Conservation (phyloP, 495 filamentous ascomycete genomes). For the Aspergillus sclerotiicarbonarius region DNA sequence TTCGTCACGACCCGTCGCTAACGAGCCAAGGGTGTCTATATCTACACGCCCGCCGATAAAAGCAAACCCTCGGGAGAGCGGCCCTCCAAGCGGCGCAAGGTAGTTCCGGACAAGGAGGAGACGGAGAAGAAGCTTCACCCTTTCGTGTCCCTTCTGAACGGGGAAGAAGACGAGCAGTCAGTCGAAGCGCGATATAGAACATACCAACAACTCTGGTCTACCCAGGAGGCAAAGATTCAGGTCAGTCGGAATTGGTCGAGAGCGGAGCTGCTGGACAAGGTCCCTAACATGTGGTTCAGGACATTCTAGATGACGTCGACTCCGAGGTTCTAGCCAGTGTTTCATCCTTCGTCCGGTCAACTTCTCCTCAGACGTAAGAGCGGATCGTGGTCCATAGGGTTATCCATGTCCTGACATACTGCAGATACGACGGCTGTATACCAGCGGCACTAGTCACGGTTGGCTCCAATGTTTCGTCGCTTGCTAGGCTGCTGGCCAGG, state of each 20-base stretch:
- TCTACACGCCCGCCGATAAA: constrained; percentile 58
- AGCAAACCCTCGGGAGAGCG: constrained; percentile 40
- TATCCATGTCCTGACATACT: constrained; percentile 15
- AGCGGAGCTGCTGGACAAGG: not conserved
- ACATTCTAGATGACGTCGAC: constrained; percentile 41
- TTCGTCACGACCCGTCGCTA: constrained; percentile 9
- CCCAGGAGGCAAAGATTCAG: constrained; percentile 66
- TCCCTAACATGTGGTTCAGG: constrained; percentile 20
- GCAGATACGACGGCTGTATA: constrained; percentile 53
- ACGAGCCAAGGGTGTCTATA: constrained; percentile 60
- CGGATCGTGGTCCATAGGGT: not conserved
- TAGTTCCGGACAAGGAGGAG: constrained; percentile 30
- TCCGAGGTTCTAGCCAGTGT: constrained; percentile 65
- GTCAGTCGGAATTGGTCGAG: constrained; percentile 38
- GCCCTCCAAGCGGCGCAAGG: constrained; percentile 64
- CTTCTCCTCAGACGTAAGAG: constrained; percentile 44
- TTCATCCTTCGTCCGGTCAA: constrained; percentile 58
- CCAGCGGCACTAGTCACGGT: constrained; percentile 79
- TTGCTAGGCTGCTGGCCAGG: constrained; percentile 64
- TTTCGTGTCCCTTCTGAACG: constrained; percentile 64
- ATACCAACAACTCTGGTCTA: constrained; percentile 66
- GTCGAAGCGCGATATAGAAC: constrained; percentile 55
- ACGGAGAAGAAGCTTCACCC: constrained; percentile 19
- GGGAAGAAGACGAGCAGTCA: constrained; percentile 53
- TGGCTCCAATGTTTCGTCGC: constrained; percentile 82